Conservation (phyloP, 805 yeast genomes). For the Metschnikowia colocasiae region DNA sequence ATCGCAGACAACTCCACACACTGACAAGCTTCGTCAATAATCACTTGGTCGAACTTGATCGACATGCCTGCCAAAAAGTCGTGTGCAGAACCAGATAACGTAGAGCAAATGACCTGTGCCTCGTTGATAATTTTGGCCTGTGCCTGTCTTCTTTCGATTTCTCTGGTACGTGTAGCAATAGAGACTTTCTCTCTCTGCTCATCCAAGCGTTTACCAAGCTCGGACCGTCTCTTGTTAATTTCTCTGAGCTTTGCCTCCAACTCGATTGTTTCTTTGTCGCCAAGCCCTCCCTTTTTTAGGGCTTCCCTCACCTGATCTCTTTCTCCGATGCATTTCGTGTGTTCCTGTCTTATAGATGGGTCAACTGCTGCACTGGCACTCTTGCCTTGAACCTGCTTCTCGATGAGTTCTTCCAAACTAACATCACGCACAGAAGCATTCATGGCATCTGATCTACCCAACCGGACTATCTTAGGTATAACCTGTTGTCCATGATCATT, state of each 20-base stretch:
- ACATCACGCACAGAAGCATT: constrained; percentile 77
- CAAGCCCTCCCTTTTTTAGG: constrained; percentile 25
- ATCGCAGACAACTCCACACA: constrained; percentile 90
- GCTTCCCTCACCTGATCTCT: constrained; percentile 52
- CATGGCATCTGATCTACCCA: constrained; percentile 88
- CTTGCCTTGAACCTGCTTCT: constrained; percentile 46
- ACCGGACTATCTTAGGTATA: constrained; percentile 70
- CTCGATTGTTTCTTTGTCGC: constrained; percentile 42
- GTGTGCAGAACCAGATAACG: constrained; percentile 93
- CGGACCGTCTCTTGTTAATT: constrained; percentile 59
- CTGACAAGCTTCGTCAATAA: constrained; percentile 97
- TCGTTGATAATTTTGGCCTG: constrained; percentile 68
- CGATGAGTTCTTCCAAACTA: constrained; percentile 84
- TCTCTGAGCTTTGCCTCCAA: constrained; percentile 51
- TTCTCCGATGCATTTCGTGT: constrained; percentile 49
- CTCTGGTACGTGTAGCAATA: constrained; percentile 67
- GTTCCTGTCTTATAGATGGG: constrained; percentile 47
- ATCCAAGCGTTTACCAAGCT: constrained; percentile 69
- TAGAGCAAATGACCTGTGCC: constrained; percentile 86
- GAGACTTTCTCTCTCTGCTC: constrained; percentile 72
- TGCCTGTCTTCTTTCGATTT: constrained; percentile 67
- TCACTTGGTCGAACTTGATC: constrained; percentile 80
- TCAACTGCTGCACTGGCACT: constrained; percentile 42
- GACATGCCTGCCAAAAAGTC: constrained; percentile 73
- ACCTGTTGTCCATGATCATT: constrained; percentile 51